phyloP scores from a whole-genome alignment of 2,329 filamentous ascomycete species.

The Didymellaceae sp. region DNA sequence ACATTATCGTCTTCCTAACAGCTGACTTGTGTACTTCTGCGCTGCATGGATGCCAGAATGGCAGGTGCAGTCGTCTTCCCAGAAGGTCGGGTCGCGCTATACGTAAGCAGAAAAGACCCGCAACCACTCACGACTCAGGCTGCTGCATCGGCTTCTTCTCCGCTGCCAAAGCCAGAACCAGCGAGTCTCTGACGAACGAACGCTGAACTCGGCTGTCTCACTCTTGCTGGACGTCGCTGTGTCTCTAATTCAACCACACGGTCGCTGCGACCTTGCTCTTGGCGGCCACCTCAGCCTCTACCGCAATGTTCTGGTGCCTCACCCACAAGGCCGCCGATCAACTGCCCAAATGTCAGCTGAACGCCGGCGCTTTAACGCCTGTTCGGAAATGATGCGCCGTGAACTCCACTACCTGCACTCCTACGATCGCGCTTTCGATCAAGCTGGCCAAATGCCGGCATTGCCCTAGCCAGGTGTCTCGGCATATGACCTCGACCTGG shows the following conservation, averaged over 20 bases:
- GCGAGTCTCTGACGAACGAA: background rate
- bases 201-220: background rate
- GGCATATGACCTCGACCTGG: background rate
- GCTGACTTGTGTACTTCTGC: background rate
- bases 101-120: slow-evolving; percentile 26
- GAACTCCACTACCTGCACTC: slow-evolving; percentile 2
- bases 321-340: slow-evolving; percentile 23
- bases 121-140: slow-evolving; percentile 7
- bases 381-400: slow-evolving; percentile 13
- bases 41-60: slow-evolving; percentile 18
- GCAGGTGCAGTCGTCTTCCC: slow-evolving; percentile 22
- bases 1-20: slow-evolving; percentile 5
- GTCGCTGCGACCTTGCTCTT: slow-evolving; percentile 5
- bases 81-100: slow-evolving; percentile 17
- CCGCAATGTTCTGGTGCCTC: slow-evolving; percentile 16
- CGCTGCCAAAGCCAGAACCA: slow-evolving; percentile 1
- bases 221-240: slow-evolving; percentile 5
- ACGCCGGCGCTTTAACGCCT: slow-evolving; percentile 22
- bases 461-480: background rate
- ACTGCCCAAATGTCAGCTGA: slow-evolving; percentile 24
- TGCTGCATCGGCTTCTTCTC: slow-evolving; percentile 9
- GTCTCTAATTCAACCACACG: slow-evolving; percentile 5
- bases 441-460: slow-evolving; percentile 6
- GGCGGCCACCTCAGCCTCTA: slow-evolving; percentile 17
- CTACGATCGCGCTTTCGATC: slow-evolving; percentile 9